Conservation (phyloP, 2,329 filamentous ascomycete genomes). For the Trichoderma sp. region DNA sequence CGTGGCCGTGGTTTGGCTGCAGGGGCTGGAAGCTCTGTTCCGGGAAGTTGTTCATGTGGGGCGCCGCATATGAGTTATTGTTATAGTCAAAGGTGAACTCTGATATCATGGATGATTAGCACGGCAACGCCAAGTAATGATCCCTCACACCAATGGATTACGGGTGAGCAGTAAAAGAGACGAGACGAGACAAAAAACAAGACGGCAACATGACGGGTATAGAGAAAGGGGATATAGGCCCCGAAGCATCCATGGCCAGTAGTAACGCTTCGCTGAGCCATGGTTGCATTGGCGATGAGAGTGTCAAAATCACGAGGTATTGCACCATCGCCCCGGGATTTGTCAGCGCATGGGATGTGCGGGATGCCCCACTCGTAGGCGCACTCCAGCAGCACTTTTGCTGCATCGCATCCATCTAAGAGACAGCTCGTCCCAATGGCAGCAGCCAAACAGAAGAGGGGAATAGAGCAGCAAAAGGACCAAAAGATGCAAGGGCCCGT, state of each 20-base stretch:
- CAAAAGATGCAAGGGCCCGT: conserved; percentile 2
- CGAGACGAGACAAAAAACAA: not conserved
- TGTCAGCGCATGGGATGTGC: conserved; percentile 37
- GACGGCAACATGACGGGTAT: not conserved
- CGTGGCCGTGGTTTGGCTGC: conserved; percentile 50
- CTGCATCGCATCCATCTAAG: conserved; percentile 21
- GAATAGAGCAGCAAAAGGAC: conserved; percentile 10
- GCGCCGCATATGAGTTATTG: conserved; percentile 49
- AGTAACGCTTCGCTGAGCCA: conserved; percentile 5
- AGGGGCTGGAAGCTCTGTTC: conserved; percentile 49
- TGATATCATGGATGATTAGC: conserved; percentile 42
- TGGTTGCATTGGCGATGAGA: conserved; percentile 7
- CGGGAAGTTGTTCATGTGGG: conserved; percentile 44
- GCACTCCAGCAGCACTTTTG: conserved; percentile 27
- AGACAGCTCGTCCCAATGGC: conserved; percentile 14
- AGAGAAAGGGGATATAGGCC: conserved; percentile 17
- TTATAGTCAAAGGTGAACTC: conserved; percentile 59
- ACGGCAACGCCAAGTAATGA: not conserved
- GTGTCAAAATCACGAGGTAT: conserved; percentile 55
- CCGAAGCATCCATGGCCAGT: conserved; percentile 4
- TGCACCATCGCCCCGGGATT: conserved; percentile 55
- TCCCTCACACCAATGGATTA: not conserved
- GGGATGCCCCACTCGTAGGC: conserved; percentile 23
- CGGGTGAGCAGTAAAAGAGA: not conserved
- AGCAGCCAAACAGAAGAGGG: not conserved